These are phyloP conservation scores for Anthracocystis walkeri DNA, from an alignment of 1,284 basidiomycete species.

Conservation along the genomic window DNA sequence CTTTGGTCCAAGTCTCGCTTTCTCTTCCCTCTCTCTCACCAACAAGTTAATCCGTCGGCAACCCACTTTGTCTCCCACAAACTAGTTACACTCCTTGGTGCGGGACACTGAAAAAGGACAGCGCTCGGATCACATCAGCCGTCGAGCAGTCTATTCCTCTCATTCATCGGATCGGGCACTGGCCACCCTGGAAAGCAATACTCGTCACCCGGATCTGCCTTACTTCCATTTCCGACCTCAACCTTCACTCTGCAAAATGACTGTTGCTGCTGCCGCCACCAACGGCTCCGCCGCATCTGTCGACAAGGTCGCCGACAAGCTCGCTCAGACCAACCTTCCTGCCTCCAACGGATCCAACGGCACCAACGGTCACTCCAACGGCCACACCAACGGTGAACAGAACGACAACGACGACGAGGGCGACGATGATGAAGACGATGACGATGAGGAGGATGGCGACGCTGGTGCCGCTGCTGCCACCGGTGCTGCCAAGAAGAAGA, in stretches of 20 bases:
- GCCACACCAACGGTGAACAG: conserved; percentile 12
- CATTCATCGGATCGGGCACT: not conserved
- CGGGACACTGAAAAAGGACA: not conserved
- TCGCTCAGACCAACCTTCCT: conserved; percentile 35
- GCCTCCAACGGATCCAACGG: conserved; percentile 25
- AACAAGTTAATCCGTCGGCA: not conserved
- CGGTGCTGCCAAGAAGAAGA: conserved; percentile 73
- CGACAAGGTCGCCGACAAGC: conserved; percentile 48
- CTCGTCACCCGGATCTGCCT: not conserved
- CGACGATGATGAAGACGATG: conserved; percentile 45
- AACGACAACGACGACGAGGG: conserved; percentile 18
- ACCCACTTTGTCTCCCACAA: not conserved
- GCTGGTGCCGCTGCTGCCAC: conserved; percentile 33
- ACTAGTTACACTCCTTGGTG: not conserved
- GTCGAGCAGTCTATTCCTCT: no score
- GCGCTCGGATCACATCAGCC: not conserved
- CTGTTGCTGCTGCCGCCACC: conserved; percentile 23
- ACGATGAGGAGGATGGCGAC: no score
- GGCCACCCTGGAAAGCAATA: not conserved
- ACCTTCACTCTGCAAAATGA: not conserved
- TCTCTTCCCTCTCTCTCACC: not conserved
- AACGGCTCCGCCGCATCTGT: conserved; percentile 32
- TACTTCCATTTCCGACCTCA: not conserved
- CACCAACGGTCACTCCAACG: conserved; percentile 32
- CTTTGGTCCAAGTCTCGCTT: not conserved